Base-by-base conservation (phyloP, 495 filamentous ascomycete species). In the Aspergillus egyptiacus region DNA sequence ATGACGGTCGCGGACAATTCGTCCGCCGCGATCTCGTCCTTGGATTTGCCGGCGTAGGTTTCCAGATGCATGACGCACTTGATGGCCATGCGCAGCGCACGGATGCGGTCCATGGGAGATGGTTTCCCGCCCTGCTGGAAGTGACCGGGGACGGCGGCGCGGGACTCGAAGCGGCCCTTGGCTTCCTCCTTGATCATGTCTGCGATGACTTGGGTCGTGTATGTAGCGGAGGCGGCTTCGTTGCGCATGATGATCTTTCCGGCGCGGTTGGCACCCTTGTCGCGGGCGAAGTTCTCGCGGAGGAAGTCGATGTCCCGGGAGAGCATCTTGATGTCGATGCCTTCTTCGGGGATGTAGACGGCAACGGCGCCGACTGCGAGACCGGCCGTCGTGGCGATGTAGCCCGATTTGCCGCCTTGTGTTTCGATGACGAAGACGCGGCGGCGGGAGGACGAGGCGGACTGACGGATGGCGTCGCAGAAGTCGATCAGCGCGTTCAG, bases 381-480 rank as follows among this genome's bases (percentile, higher is more conserved):
- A 20, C 91, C 93, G 33, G 86, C 88, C 34, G 95, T 81, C 1
- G 90, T 94, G 20, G 94, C 91, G 32, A 96, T 81, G 68, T 97
- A 99, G 38, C 94, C 94, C 7, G 87, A 96, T 46, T 85, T 81
- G 5, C 94, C 94, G 48, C 94, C 94, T 69, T 99, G 94, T 6
- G 91, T 96, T 67, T 97, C 94, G 56, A 99, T 87, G 44, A 99
- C 90, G 67, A 99, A 99, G 39, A 96, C 90, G 46, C 94, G 81
- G 5, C 94, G 80, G 27, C 94, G 84, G 23, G 87, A 90, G 10
- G 94, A 88, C 2, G 89, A 95, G 0, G 94, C 94, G 6, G 90
- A 96, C 68, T 97, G 94, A 59, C 91, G 88, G 70, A 97, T 96
- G 34, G 86, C 87, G 71, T 99, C 94, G 63, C 94, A 99, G 71